Evolutionary conservation across 1,139 yeast species (phyloP).

Genomic region (Yamadazyma membranifaciens): DNA sequence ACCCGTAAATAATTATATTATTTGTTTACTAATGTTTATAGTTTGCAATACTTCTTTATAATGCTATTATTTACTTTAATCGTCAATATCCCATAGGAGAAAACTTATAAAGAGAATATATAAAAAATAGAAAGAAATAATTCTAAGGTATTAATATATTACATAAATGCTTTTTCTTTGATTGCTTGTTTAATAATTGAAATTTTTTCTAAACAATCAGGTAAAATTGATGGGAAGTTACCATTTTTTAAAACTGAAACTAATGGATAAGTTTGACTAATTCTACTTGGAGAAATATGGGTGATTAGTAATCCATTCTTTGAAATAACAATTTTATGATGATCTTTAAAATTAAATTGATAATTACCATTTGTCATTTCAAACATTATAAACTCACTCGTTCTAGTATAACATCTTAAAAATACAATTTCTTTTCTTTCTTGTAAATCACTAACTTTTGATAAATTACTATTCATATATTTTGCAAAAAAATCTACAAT

Average conservation of each 20-base stretch:
- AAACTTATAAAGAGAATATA: not conserved
- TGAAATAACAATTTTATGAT: constrained; percentile 80
- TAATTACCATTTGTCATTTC: constrained; percentile 89
- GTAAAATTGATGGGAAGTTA: constrained; percentile 54
- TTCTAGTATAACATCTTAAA: constrained; percentile 78
- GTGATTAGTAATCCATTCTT: constrained; percentile 75
- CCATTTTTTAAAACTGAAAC: constrained; percentile 61
- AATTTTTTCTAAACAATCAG: constrained; percentile 50
- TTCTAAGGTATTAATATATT: constrained; percentile 5
- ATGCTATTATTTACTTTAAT: too few species aligned
- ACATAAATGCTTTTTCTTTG: constrained; percentile 37
- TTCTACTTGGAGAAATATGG: constrained; percentile 76
- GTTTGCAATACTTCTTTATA: too few species aligned
- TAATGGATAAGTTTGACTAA: constrained; percentile 68
- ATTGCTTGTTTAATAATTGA: constrained; percentile 40
- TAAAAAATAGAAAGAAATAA: not conserved
- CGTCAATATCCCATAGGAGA: not conserved
- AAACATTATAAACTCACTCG: constrained; percentile 82
- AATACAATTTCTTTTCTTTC: constrained; percentile 64
- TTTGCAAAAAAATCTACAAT: constrained; percentile 82
- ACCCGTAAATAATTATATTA: too few species aligned
- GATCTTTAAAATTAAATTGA: constrained; percentile 95
- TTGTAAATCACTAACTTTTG: constrained; percentile 66
- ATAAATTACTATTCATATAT: constrained; percentile 78
- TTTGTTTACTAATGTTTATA: too few species aligned